Conservation (phyloP, 345 rosid genomes). For the Eucalyptus erythrocorys region DNA sequence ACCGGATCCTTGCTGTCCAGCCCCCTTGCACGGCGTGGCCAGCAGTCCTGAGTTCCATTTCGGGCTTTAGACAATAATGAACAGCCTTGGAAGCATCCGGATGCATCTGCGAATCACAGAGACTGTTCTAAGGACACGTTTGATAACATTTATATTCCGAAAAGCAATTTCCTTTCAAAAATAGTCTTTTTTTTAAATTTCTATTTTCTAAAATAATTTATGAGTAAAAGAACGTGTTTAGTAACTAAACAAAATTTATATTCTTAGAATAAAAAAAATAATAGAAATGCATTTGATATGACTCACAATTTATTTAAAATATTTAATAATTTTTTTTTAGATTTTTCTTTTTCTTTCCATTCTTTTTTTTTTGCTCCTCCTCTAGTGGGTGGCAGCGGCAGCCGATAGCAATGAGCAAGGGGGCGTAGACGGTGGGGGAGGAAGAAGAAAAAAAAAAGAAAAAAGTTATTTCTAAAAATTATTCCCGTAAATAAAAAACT, state of each 20-base stretch:
- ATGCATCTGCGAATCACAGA: not conserved
- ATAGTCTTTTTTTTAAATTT: no score
- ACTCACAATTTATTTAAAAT: no score
- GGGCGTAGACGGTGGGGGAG: accelerated
- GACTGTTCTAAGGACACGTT: accelerated
- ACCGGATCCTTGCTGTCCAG: not conserved
- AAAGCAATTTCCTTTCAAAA: accelerated
- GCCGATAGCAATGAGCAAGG: accelerated
- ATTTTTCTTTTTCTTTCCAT: no score
- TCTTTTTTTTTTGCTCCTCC: no score
- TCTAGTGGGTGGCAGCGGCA: accelerated
- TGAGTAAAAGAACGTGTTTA: no score
- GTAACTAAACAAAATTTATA: no score
- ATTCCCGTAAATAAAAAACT: accelerated
- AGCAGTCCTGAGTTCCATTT: not conserved
- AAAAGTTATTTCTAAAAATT: no score
- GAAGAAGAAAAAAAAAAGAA: no score
- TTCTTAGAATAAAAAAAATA: no score
- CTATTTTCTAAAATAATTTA: no score
- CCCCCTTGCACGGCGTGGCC: not conserved
- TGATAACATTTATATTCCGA: accelerated
- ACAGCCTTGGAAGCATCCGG: not conserved
- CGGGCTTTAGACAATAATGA: not conserved
- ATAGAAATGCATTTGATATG: no score
- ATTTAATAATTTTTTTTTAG: no score